Conservation (phyloP, 2,329 filamentous ascomycete genomes). For the Ophiostoma ulmi region DNA sequence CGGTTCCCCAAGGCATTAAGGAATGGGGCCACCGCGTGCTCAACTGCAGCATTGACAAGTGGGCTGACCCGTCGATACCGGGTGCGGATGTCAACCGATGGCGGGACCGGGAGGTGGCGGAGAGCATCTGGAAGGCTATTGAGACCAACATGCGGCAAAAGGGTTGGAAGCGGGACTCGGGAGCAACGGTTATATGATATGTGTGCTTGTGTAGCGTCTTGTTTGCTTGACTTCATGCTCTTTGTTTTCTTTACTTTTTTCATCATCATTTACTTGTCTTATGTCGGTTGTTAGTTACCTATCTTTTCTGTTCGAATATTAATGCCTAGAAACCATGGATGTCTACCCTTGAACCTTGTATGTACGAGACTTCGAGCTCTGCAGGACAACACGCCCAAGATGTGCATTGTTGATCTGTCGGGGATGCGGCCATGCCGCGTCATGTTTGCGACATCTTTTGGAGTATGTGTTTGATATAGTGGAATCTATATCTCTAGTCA, state of each 20-base stretch:
- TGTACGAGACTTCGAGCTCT: background rate
- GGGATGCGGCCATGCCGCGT: background rate
- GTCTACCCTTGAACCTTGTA: background rate
- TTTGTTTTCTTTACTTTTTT: background rate
- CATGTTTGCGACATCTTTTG: background rate
- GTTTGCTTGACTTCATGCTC: background rate
- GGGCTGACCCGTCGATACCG: slow-evolving; percentile 50
- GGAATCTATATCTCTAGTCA: background rate
- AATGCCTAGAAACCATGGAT: background rate
- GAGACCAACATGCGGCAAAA: slow-evolving; percentile 81
- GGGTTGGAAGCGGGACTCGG: slow-evolving; percentile 73
- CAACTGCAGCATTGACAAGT: slow-evolving; percentile 77
- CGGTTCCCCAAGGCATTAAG: slow-evolving; percentile 68
- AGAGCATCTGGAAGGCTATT: slow-evolving; percentile 84
- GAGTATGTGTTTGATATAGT: background rate
- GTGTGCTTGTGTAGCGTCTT: slow-evolving; percentile 1
- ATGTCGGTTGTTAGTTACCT: background rate
- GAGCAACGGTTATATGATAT: slow-evolving; percentile 50
- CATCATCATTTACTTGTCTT: too few relatives aligned
- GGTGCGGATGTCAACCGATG: slow-evolving; percentile 57
- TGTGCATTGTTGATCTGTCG: background rate
- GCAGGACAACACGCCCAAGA: background rate
- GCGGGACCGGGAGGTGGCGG: slow-evolving; percentile 87
- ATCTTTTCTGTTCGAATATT: background rate
- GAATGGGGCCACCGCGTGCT: slow-evolving; percentile 83